Conservation (phyloP, 352 stramenopile species). For the Phytophthora quininea region DNA sequence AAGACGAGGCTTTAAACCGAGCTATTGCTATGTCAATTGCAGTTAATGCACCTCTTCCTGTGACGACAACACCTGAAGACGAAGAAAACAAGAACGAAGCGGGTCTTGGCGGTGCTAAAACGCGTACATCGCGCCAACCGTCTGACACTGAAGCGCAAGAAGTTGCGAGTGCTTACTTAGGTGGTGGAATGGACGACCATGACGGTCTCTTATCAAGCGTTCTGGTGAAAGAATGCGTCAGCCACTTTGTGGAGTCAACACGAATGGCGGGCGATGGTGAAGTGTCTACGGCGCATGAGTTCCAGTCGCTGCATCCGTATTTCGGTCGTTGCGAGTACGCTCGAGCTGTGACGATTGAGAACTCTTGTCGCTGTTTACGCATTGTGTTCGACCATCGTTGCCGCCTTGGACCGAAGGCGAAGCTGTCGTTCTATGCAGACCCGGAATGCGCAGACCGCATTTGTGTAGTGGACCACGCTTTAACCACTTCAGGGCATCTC, state of each 20-base stretch:
- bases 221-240: conserved; percentile 85
- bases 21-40: conserved; percentile 56
- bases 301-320: conserved; percentile 87
- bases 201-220: conserved; percentile 72
- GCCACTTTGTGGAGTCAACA: conserved; percentile 85
- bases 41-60: conserved; percentile 21
- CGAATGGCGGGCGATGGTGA: conserved; percentile 66
- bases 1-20: conserved; percentile 41
- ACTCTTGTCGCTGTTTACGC: conserved; percentile 63
- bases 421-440: conserved; percentile 77
- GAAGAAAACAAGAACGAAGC: conserved; percentile 52
- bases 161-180: conserved; percentile 57
- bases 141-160: conserved; percentile 72
- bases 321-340: conserved; percentile 84
- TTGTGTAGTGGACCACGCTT: conserved; percentile 50
- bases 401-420: conserved; percentile 69
- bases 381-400: conserved; percentile 86
- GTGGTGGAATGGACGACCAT: conserved; percentile 54
- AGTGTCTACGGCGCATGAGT: conserved; percentile 45
- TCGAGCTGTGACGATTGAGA: conserved; percentile 57
- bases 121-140: conserved; percentile 34
- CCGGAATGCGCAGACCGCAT: conserved; percentile 67
- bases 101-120: neutral
- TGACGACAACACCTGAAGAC: neutral
- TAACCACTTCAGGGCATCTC: conserved; percentile 41